Percentiles rank a stretch among this genome's conserved stretches.
phyloP scores from a whole-genome alignment of 306 rosid species.

The Cyclanthera cordifolia region DNA sequence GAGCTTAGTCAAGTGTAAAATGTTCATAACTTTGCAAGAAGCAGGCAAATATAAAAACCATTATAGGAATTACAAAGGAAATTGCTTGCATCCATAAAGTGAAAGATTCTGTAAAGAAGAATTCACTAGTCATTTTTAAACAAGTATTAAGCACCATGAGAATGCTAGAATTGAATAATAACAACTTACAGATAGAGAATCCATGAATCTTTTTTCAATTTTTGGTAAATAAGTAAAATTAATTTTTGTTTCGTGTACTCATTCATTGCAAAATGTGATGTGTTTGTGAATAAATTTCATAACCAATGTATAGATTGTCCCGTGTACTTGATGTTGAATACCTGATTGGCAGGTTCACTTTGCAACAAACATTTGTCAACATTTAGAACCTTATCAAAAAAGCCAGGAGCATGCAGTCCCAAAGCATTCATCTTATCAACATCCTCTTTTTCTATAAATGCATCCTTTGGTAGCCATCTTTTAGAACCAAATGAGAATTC shows the following conservation, averaged over 20 bases:
- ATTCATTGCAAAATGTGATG: neutral
- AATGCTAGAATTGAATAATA: neutral
- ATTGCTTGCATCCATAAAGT: neutral
- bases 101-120: neutral
- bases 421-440: constrained; percentile 43
- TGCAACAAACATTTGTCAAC: constrained; percentile 74
- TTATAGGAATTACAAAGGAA: neutral
- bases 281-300: neutral
- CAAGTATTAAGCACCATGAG: neutral
- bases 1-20: neutral
- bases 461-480: constrained; percentile 63
- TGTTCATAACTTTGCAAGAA: neutral
- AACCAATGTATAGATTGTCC: neutral
- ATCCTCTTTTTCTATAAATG: constrained; percentile 29
- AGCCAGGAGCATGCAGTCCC: constrained; percentile 54
- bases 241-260: neutral
- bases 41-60: neutral
- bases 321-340: constrained; percentile 14
- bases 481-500: constrained; percentile 83
- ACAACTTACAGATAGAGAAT: neutral
- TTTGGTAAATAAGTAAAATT: neutral
- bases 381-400: constrained; percentile 61
- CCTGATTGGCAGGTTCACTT: constrained; percentile 66
- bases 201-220: neutral
- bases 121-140: neutral